Base-by-base conservation (phyloP, 495 filamentous ascomycete genomes). In the Neurospora cerealis region DNA sequence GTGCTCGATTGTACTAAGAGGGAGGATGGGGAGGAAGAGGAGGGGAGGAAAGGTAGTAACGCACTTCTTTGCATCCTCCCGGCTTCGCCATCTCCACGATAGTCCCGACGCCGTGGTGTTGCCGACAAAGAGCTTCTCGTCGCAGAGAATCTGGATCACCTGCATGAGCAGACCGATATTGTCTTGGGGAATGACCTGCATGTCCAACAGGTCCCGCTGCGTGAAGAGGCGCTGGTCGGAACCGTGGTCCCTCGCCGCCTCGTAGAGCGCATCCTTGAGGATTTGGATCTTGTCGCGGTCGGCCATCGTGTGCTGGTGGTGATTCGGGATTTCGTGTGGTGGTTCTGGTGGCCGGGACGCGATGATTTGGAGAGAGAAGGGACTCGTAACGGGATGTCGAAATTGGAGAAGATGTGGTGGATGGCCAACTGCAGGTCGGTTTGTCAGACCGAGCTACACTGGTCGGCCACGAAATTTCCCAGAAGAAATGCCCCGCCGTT, bases 51-150 rank as follows among this genome's bases (percentile, higher is more conserved):
- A 54, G 10, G 9, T 54, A 11, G 21, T 13, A n/a, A 76, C 86
- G 70, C 85, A 93, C 90, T 92, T 93, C 78, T 89, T 87, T 70
- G 91, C 92, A 79, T 93, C 91, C 73, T 90, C 90, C 70, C 85
- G 83, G 48, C 87, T 87, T 71, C 92, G 89, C 72, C 91, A 82
- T 79, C 86, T 86, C 92, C 92, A 94, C 72, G 87, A 88, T 36
- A 92, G 77, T 36, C 80, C 86, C 60, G 86, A 86, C 73, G 86
- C 86, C 75, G 85, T 84, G 54, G 82, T 83, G 40, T 88, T 85
- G 15, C 89, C 85, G 48, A 89, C 89, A 73, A 94, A 89, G 36
- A 93, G 83, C 77, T 89, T 90, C 77, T 93, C 90, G 74, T 91
- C 83, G 44, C 88, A 85, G 54, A 93, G 84, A 28, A 81, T 80